Evolutionary conservation across 441 rosid genomes (phyloP).

Genomic region (Arabidopsis hybrid): DNA sequence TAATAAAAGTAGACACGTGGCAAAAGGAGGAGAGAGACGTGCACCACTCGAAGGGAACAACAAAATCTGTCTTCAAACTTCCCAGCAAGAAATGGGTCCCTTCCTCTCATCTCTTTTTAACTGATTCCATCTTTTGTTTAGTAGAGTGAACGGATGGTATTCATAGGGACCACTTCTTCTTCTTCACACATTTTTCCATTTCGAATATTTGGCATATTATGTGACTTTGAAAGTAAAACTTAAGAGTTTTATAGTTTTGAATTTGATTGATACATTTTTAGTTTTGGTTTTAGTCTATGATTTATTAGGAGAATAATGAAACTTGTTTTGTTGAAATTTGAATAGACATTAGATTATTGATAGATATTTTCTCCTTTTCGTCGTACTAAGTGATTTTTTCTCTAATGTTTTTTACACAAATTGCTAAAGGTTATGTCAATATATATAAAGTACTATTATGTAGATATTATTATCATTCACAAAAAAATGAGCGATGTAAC

Average conservation of each 20-base stretch:
- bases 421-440: not conserved
- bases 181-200: not conserved
- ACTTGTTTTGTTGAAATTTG: not conserved
- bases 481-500: not conserved
- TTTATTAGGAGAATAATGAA: not conserved
- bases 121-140: constrained; percentile 52
- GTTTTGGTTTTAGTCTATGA: not conserved
- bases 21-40: constrained; percentile 52
- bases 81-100: constrained; percentile 57
- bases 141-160: constrained; percentile 45
- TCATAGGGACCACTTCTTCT: constrained; percentile 26
- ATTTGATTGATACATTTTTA: not conserved
- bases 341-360: too few species aligned
- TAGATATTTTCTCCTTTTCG: not conserved
- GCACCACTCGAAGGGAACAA: constrained; percentile 58
- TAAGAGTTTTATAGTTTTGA: not conserved
- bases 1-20: constrained; percentile 49
- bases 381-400: too few species aligned
- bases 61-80: constrained; percentile 54
- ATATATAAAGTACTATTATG: not conserved
- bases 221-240: not conserved
- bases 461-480: not conserved
- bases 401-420: not conserved
- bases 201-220: not conserved
- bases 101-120: constrained; percentile 24